Base-by-base conservation (phyloP, 768 basidiomycete genomes). In the Phanerochaete sordida region DNA sequence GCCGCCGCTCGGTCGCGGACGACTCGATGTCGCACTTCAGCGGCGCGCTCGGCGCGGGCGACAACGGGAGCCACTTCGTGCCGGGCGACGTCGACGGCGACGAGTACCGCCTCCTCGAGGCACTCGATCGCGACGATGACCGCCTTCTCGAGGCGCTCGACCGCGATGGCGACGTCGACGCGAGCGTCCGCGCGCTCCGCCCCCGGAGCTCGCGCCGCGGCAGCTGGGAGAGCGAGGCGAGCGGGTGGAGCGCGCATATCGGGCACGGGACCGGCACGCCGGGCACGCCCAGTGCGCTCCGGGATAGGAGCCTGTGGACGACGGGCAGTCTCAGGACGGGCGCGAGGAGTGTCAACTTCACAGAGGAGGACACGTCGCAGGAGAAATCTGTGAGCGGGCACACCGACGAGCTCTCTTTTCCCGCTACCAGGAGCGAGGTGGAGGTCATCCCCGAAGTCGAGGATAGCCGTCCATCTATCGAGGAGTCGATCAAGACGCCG, bases 161-260 rank as follows among this genome's bases (percentile, higher is more conserved):
- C 21, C 74, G 69, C 6, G 77, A 76, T 44, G 80, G 87, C 35
- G 93, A 95, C 65, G 82, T 88, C 19, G 89, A 92, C 65, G 95
- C 95, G 0, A 94, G 91, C 67, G 86, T 97, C 26, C 81, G 94
- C 7, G 95, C 95, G n/a, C 75, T 97, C 66, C 77, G 94, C 61
- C 91, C 92, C 1, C 77, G 94, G 59, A 91, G 91, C 73, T 91
- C 91, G 9, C 80, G 93, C 66, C 79, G 92, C 66, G 90, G 90
- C 0, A 95, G 93, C 67, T 95, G 94, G 91, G 95, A 91, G 66
- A 95, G 93, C 66, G 90, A 89, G 68, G 87, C 84, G 26, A 94
- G 91, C 64, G 82, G 88, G 45, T 95, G 93, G 93, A 93, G 91
- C 70, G 92, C 93, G 6, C 77, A 81, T 62, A 73, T 89, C 30